Evolutionary conservation across 116 monocot genomes (phyloP), one percentile per base, ranked within the genome.

Genomic region (Cymodocea nodosa): DNA sequence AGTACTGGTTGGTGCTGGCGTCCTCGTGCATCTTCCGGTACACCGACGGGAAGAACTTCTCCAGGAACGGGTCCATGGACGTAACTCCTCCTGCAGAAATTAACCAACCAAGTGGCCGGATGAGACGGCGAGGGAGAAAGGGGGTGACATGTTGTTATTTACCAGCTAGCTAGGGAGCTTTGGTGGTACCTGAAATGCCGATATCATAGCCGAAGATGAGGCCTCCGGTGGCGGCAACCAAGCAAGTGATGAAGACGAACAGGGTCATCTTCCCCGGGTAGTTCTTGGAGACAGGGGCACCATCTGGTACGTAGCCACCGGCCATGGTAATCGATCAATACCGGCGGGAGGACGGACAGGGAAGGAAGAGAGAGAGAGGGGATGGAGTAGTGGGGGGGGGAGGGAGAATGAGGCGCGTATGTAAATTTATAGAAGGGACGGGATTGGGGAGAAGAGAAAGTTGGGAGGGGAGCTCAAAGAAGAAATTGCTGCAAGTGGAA

Each of bases 31-130:
- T 68, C 70, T 82, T 82, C 10, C 37, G 22, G 56, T 76, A 76
- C 61, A 89, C 89, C 15, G 73, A 65, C 15, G 85, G 89, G 74
- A 89, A 89, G 71, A 89, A 89, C 59, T 82, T 85, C 5, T 19
- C 39, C 37, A 89, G 74, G 71, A 71, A 71, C 15, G 70, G 30
- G 19, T 71, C 62, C 71, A 71, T 71, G 25, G 71, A 71, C 51
- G 71, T 71, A 4, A 71, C 63, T 15, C 71, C 70, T 20, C 66
- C 66, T 63, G 62, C 24, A 5, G 16, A 15, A 19, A n/a, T n/a
- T n/a, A n/a, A n/a, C n/a, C n/a, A n/a, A n/a, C n/a, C n/a, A n/a
- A n/a, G n/a, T n/a, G n/a, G n/a, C n/a, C n/a, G n/a, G n/a, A n/a
- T n/a, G n/a, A n/a, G n/a, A n/a, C n/a, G n/a, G n/a, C n/a, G n/a